Evolutionary conservation across 148 eudicot genomes (phyloP).

Genomic region (Euryodendron excelsum): DNA sequence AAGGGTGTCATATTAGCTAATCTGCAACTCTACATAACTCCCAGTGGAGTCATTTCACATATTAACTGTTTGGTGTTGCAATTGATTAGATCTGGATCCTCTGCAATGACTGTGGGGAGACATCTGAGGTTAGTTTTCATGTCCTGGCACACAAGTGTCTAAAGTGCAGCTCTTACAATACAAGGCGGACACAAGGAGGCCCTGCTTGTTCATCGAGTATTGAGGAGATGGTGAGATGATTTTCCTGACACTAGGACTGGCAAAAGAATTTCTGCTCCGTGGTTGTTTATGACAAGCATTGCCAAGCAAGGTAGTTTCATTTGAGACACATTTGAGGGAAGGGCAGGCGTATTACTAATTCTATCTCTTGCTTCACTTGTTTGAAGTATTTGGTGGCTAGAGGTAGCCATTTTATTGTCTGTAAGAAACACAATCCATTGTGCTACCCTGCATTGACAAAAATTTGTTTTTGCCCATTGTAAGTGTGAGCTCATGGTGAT

Average conservation of each 20-base stretch:
- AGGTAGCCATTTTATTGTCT: too few relatives aligned
- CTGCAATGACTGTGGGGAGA: conserved; percentile 75
- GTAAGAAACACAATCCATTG: not conserved
- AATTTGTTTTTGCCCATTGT: not conserved
- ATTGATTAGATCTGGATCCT: conserved; percentile 60
- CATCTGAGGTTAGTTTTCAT: conserved; percentile 57
- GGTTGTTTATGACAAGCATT: not conserved
- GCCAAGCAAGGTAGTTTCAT: not conserved
- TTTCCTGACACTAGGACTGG: not conserved
- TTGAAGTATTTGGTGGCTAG: not conserved
- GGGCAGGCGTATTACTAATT: not conserved
- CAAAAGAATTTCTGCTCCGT: not conserved
- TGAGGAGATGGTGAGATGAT: conserved; percentile 8
- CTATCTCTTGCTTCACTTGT: not conserved
- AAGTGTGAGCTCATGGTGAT: not conserved
- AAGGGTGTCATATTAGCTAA: not conserved
- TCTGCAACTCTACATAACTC: not conserved
- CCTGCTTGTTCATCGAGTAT: conserved; percentile 1
- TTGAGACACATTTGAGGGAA: not conserved
- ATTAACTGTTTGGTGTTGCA: not conserved
- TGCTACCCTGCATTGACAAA: not conserved
- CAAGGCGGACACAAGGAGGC: conserved; percentile 39
- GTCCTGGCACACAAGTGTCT: conserved; percentile 62
- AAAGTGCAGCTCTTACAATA: conserved; percentile 68
- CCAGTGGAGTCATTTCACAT: not conserved